phyloP scores from a whole-genome alignment of 2,329 filamentous ascomycete genomes.

The Aspergillus awamori region DNA sequence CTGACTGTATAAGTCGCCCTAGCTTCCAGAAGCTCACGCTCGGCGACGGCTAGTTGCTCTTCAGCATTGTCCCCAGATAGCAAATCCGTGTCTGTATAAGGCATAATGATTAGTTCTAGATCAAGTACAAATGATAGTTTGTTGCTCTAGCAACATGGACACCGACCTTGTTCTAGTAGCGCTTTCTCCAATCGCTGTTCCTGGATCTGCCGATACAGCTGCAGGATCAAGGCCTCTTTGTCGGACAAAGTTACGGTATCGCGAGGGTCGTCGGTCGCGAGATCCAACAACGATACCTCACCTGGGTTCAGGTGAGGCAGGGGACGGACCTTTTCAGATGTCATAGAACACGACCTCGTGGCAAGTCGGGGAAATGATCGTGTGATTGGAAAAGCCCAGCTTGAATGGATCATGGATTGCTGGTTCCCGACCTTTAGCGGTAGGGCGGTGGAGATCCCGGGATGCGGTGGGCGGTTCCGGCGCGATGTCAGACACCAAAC shows the following conservation, averaged over 20 bases:
- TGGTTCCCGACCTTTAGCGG: background rate
- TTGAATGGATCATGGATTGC: conserved; percentile 16
- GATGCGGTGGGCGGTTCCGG: conserved; percentile 24
- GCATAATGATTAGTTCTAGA: background rate
- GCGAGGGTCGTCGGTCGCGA: conserved; percentile 48
- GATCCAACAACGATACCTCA: conserved; percentile 42
- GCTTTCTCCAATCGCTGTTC: conserved; percentile 73
- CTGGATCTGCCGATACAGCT: conserved; percentile 71
- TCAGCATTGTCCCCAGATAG: conserved; percentile 56
- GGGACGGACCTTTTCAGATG: conserved; percentile 33
- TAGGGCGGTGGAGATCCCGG: conserved; percentile 12
- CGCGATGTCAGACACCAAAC: conserved; percentile 17
- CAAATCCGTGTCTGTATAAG: conserved; percentile 35
- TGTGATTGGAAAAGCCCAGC: conserved; percentile 27
- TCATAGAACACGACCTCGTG: conserved; percentile 40
- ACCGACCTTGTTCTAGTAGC: conserved; percentile 56
- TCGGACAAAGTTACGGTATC: conserved; percentile 63
- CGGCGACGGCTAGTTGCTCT: conserved; percentile 55
- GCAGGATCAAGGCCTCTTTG: conserved; percentile 66
- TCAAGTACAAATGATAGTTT: no score
- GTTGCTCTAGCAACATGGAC: background rate
- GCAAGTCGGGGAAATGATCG: conserved; percentile 28
- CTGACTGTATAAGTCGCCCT: conserved; percentile 70
- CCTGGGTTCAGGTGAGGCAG: conserved; percentile 37
- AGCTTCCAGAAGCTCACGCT: conserved; percentile 69